Percentiles rank a stretch among this genome's conserved stretches.
phyloP scores from a whole-genome alignment of 1,139 yeast genomes.

The Pichiaceae sp. region DNA sequence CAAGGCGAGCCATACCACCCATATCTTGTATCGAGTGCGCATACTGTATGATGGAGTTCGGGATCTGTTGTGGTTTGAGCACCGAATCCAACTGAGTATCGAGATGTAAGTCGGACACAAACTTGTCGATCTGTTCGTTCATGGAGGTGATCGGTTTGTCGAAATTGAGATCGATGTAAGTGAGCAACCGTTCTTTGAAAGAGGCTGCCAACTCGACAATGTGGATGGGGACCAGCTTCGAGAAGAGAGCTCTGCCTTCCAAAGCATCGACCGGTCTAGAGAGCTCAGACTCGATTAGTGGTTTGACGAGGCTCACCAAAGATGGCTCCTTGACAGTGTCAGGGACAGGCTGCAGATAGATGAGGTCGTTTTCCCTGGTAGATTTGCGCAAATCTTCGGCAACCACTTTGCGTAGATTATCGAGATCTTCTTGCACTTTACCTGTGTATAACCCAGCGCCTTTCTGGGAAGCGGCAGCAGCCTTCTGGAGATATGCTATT shows the following conservation, averaged over 20 bases:
- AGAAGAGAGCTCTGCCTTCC: constrained; percentile 32
- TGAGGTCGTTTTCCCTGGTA: constrained; percentile 74
- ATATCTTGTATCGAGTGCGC: constrained; percentile 43
- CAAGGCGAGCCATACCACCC: constrained; percentile 45
- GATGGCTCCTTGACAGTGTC: constrained; percentile 35
- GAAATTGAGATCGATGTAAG: constrained; percentile 43
- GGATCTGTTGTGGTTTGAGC: constrained; percentile 56
- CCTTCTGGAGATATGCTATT: constrained; percentile 42
- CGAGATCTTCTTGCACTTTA: constrained; percentile 11
- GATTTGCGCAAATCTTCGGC: constrained; percentile 41
- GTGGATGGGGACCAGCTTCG: constrained; percentile 54
- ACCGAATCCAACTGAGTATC: constrained; percentile 61
- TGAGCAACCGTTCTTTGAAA: constrained; percentile 57
- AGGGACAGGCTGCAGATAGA: constrained; percentile 65
- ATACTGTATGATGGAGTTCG: constrained; percentile 47
- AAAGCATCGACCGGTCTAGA: constrained; percentile 21
- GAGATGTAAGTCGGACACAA: constrained; percentile 36
- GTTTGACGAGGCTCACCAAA: constrained; percentile 51
- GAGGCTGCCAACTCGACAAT: constrained; percentile 64
- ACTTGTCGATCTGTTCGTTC: constrained; percentile 37
- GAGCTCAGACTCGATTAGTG: constrained; percentile 32
- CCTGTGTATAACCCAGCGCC: constrained; percentile 29
- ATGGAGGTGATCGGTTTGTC: constrained; percentile 44
- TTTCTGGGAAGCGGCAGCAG: constrained; percentile 37
- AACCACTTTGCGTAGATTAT: constrained; percentile 26